Evolutionary conservation across 148 eudicot species (phyloP).

Genomic region (Fagopyrum homotropicum): DNA sequence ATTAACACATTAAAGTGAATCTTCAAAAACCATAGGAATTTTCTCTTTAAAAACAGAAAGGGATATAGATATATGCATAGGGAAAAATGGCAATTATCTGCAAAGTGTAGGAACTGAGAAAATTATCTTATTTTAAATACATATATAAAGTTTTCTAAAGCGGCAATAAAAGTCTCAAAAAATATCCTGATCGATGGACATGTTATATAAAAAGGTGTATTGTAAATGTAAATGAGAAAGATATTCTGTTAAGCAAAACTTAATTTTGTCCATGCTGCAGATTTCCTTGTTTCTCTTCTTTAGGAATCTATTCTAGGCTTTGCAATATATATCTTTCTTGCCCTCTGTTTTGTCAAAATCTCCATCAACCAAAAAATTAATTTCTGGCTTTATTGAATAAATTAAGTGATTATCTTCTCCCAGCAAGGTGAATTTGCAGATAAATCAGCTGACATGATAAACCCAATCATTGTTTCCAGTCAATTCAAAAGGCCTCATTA

Average conservation of each 20-base stretch:
- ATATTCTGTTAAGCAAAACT: background rate
- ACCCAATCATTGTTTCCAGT: background rate
- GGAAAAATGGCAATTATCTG: background rate
- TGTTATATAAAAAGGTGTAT: background rate
- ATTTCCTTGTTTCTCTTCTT: background rate
- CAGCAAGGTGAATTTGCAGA: background rate
- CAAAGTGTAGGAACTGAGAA: background rate
- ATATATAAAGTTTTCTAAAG: background rate
- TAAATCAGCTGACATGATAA: background rate
- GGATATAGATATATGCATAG: background rate
- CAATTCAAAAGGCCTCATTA: background rate
- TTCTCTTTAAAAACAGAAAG: background rate
- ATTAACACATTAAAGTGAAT: background rate
- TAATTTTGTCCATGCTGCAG: background rate
- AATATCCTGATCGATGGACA: background rate
- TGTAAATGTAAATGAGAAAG: background rate
- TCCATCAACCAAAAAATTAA: background rate
- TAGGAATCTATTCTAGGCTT: background rate
- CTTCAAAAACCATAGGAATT: background rate
- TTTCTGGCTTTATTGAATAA: background rate
- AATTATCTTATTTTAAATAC: background rate
- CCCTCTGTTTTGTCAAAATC: background rate
- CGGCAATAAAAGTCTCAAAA: background rate
- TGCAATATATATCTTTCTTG: background rate
- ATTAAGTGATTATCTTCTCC: background rate